Evolutionary conservation across 495 filamentous ascomycete genomes (phyloP).

Genomic region (Aspergillus ostianus): DNA sequence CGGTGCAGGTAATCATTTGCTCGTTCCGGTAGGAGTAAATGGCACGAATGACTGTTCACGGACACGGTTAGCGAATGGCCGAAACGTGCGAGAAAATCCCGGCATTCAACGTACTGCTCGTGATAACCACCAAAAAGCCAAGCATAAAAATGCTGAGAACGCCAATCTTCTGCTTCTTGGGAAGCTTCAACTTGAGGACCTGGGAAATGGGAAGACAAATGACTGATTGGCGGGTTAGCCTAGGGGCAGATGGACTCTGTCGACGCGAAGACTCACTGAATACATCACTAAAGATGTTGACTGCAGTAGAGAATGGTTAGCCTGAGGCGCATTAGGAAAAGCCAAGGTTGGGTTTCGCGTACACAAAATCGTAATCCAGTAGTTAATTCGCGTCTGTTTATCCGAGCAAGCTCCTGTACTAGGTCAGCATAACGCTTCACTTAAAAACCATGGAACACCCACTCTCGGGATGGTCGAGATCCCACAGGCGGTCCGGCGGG

Average conservation of each 20-base stretch:
- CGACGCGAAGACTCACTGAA: conserved; percentile 15
- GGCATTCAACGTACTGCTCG: conserved; percentile 18
- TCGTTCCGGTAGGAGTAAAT: conserved; percentile 24
- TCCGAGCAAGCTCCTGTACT: conserved; percentile 17
- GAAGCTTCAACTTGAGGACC: conserved; percentile 22
- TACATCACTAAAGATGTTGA: conserved; percentile 27
- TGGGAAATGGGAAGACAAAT: conserved; percentile 27
- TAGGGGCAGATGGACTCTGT: not conserved
- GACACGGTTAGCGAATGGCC: not conserved
- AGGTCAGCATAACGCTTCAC: not conserved
- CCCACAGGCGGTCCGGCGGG: conserved; percentile 19
- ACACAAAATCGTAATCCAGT: conserved; percentile 26
- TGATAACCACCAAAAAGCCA: conserved; percentile 24
- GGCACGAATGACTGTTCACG: conserved; percentile 22
- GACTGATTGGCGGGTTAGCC: conserved; percentile 14
- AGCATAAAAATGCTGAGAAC: conserved; percentile 25
- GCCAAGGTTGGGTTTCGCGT: conserved; percentile 1
- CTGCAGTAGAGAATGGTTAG: conserved; percentile 1
- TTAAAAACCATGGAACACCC: not conserved
- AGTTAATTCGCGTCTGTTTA: conserved; percentile 18
- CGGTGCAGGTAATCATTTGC: conserved; percentile 29
- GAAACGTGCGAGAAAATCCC: not conserved
- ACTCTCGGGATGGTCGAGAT: conserved; percentile 13
- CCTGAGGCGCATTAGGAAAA: not conserved
- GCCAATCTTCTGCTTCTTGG: conserved; percentile 22